Base-by-base conservation (phyloP, 495 filamentous ascomycete species). In the Hypomontagnella monticulosa region DNA sequence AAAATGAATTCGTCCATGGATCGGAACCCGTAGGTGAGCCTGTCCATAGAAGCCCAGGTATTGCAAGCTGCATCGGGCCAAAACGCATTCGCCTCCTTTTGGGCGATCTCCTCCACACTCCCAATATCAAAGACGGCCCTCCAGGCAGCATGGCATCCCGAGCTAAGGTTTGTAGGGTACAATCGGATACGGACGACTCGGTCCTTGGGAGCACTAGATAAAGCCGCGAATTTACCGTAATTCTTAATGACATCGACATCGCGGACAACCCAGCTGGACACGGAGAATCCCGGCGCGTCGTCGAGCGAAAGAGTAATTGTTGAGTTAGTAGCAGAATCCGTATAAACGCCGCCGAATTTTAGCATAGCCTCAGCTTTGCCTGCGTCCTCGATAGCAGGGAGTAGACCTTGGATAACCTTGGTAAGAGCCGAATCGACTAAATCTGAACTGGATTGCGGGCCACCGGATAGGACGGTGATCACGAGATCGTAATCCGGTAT, bases 401-500 rank as follows among this genome's bases (percentile, higher is more conserved):
- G 57, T 0, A 83, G 52, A 4, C 56, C 65, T 9, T 74, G 66
- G 0, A 80, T 58, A 12, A 83, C 40, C 8, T 76, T 71, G 0
- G 78, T 78, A 0, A 76, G 59, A 11, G 78, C 56, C 9, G 46
- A 43, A 43, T 68, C 68, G 37, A 69, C 66, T 4, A 65, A 57
- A 44, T 51, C 34, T 6, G 32, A 49, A 19, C n/a, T 76, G 16
- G 69, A 62, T 23, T 69, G 19, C 14, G 62, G 55, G 12, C 76
- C 83, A 4, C 77, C 82, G 10, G 71, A 73, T 1, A 86, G 66
- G 6, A 88, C 62, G 0, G 76, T 76, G 48, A 82, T 77, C 7
- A 83, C 83, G n/a, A 83, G 71, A 47, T 76, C 78, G 63, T 84
- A 82, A 66, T 86, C 85, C 0, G 84, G 83, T 23, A 80, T 70